Base-by-base conservation (phyloP, 2,329 filamentous ascomycete species). In the Hypomyces perniciosus region DNA sequence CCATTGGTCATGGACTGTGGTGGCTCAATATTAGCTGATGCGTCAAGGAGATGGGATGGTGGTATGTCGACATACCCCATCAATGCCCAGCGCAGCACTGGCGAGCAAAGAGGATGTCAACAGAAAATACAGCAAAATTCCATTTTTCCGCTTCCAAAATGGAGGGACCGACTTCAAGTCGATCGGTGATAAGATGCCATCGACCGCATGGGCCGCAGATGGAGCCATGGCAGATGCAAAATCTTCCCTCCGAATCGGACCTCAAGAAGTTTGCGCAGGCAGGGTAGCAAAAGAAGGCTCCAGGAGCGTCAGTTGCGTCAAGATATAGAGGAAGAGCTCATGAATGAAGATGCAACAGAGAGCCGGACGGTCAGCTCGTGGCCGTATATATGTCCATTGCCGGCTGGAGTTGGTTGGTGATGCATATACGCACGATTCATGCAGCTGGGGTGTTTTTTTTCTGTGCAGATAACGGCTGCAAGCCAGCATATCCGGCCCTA, bases 101-200 rank as follows among this genome's bases (percentile, higher is more conserved):
- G 70, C 67, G 31, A 72, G 56, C 1, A 72, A 61, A 4, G 70
- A 73, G 0, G 71, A 72, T 0, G 71, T 73, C 12, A 73, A 63
- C 4, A 73, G 56, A 35, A 73, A 72, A 55, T 73, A 73, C 4
- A 73, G 59, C 12, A 72, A 56, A 3, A 72, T 60, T 2, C 70
- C 70, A 63, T 74, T 74, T 43, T 69, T 72, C 9, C 68, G 55
- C 8, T 60, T 60, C 61, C 65, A 70, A 46, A 70, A 70, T 0
- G 65, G 66, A 1, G 65, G 60, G 5, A 66, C 57, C 0, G 60
- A 43, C 3, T 57, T 53, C 31, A 68, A 52, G 49, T 70, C 65
- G 13, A 69, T 63, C 2, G 63, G 59, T 12, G 65, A 58, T 33
- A 56, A 41, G 26, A 68, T 63, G 33, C 59, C 62, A 28, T 68